Base-by-base conservation (phyloP, 1,139 yeast species). In the Zygosaccharomyces sapae region DNA sequence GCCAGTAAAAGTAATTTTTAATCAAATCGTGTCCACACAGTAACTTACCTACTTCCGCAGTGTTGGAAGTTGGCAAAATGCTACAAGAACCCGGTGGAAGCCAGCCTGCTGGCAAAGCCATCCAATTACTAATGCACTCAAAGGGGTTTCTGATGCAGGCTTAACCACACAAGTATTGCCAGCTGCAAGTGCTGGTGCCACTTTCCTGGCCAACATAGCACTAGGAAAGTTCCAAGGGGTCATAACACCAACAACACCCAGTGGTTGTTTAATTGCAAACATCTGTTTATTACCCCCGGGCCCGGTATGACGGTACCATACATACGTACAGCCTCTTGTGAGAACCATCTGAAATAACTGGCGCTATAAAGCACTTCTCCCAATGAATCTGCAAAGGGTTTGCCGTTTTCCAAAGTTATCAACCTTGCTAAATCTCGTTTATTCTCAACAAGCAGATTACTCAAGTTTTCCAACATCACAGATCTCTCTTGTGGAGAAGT, bases 161-260 rank as follows among this genome's bases (percentile, higher is more conserved):
- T 81, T 80, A 63, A 81, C 75, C 46, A 81, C 82, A 55, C 81
- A 71, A 22, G 82, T 73, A 63, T 81, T 80, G 58, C 85, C 85
- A 52, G 85, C 76, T 41, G 83, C 83, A 50, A 81, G 67, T 27
- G 83, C 85, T 42, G 85, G 83, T 49, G 80, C 81, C 45, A 80
- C 70, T 64, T 81, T 81, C 83, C 86, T 80, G 10, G 79, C 69
- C 38, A 80, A 75, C 81, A 81, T 80, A 52, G 79, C 74, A 51
- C 80, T 66, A 45, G 86, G 86, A 68, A 80, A 81, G 61, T 81
- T 81, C 86, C 86, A 81, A 44, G 86, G 86, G 52, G 81, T 80
- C 53, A 81, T 77, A 62, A 79, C 83, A 34, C 85, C 86, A 62
- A 81, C 79, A 43, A 81, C 83, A 44, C 81, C 81, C 61, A 79